phyloP scores from a whole-genome alignment of 768 basidiomycete genomes.

The Suillus cothurnatus region DNA sequence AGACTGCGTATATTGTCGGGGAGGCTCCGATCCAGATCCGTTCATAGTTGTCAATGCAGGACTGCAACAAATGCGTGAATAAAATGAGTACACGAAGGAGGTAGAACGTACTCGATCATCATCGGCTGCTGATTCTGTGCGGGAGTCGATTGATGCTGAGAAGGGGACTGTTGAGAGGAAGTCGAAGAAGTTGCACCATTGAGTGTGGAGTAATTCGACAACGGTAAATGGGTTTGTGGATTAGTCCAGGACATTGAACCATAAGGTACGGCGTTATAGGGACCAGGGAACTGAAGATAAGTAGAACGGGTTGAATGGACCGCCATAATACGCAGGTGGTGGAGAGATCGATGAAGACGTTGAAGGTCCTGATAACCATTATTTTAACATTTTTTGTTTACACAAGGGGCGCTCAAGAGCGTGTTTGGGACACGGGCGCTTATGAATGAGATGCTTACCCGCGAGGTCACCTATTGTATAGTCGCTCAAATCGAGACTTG shows the following conservation, averaged over 20 bases:
- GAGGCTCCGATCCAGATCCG: slow-evolving; percentile 45
- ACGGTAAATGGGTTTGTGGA: slow-evolving; percentile 47
- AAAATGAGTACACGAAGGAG: slow-evolving; percentile 13
- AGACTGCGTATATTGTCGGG: slow-evolving; percentile 47
- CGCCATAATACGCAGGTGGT: slow-evolving; percentile 43
- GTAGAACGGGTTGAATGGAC: slow-evolving; percentile 45
- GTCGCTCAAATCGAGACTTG: slow-evolving; percentile 44
- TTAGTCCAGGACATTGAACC: slow-evolving; percentile 50
- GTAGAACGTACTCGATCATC: slow-evolving; percentile 68
- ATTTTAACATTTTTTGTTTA: slow-evolving; percentile 15
- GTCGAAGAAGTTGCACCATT: slow-evolving; percentile 69
- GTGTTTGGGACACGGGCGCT: slow-evolving; percentile 26
- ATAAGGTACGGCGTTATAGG: slow-evolving; percentile 58
- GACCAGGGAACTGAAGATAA: slow-evolving; percentile 42
- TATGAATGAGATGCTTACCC: slow-evolving; percentile 40
- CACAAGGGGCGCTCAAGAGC: slow-evolving; percentile 10
- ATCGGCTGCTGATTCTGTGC: slow-evolving; percentile 39
- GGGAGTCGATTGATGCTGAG: slow-evolving; percentile 33
- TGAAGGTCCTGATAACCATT: slow-evolving; percentile 34
- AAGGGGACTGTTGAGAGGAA: slow-evolving; percentile 26
- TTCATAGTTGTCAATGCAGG: slow-evolving; percentile 63
- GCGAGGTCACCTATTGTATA: slow-evolving; percentile 44
- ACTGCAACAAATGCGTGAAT: slow-evolving; percentile 37
- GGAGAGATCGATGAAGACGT: slow-evolving; percentile 43
- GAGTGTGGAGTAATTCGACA: slow-evolving; percentile 76